phyloP scores from a whole-genome alignment of 1,284 basidiomycete species.

The Microbotryomycetes sp. region DNA sequence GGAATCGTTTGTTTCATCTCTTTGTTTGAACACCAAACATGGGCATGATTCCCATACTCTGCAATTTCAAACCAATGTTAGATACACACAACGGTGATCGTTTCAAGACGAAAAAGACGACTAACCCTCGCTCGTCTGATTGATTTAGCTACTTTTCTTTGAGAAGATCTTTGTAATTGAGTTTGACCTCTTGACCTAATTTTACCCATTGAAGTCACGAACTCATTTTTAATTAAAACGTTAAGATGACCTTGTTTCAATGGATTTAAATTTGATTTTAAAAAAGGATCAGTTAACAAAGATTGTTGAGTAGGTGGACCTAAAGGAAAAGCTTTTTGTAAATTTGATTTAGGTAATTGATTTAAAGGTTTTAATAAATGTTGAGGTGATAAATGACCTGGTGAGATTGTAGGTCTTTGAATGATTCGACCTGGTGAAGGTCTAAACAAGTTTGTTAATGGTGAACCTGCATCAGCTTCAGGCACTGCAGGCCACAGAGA shows the following conservation, averaged over 20 bases:
- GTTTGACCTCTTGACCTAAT: constrained; percentile 66
- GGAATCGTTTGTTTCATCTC: not conserved
- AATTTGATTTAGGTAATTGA: constrained; percentile 20
- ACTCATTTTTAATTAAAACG: constrained; percentile 59
- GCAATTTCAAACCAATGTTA: not conserved
- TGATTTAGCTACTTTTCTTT: constrained; percentile 76
- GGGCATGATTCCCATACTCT: not conserved
- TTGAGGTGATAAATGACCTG: constrained; percentile 24
- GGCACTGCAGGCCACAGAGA: no score
- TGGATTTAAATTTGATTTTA: constrained; percentile 23
- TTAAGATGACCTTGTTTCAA: constrained; percentile 49
- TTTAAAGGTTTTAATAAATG: constrained; percentile 25
- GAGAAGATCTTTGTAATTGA: constrained; percentile 69
- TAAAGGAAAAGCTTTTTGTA: constrained; percentile 24
- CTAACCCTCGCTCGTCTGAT: constrained; percentile 73
- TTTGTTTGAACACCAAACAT: not conserved
- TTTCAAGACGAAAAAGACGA: not conserved
- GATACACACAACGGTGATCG: not conserved
- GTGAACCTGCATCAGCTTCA: no score
- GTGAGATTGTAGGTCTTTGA: no score
- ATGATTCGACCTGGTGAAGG: no score
- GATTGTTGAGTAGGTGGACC: constrained; percentile 24
- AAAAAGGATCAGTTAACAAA: constrained; percentile 53
- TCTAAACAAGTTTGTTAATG: no score
- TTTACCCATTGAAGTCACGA: constrained; percentile 77